Conservation (phyloP, 163 green algal species). For the Chloromonas sp. region DNA sequence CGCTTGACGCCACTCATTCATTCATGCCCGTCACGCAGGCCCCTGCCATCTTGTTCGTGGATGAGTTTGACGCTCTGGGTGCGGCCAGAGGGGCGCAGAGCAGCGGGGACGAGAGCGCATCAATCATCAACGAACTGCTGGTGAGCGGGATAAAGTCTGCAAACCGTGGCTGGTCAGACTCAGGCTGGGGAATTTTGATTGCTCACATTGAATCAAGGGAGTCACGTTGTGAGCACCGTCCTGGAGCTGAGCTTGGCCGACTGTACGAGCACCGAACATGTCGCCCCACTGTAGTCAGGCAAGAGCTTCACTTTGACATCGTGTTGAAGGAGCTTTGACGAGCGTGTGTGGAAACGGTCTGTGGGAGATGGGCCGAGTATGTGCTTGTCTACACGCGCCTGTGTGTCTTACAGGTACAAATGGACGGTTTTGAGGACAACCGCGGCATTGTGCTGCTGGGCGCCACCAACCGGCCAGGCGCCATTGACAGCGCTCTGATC, state of each 20-base stretch:
- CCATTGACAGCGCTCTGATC: constrained; percentile 90
- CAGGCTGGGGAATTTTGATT: too few relatives aligned
- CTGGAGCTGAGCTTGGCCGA: too few relatives aligned
- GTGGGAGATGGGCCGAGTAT: too few relatives aligned
- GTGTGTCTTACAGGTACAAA: constrained; percentile 60
- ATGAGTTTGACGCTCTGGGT: constrained; percentile 95
- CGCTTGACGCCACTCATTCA: neutral
- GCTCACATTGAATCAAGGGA: too few relatives aligned
- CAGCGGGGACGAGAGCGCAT: constrained; percentile 70
- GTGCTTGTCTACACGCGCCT: too few relatives aligned
- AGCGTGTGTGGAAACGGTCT: too few relatives aligned
- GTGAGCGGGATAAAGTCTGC: constrained; percentile 11
- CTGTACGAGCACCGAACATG: too few relatives aligned
- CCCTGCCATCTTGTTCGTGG: constrained; percentile 96
- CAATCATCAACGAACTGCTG: constrained; percentile 85
- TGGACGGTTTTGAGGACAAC: constrained; percentile 99
- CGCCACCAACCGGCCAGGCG: constrained; percentile 90
- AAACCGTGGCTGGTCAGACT: too few relatives aligned
- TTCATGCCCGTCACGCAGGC: constrained; percentile 30
- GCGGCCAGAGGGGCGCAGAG: constrained; percentile 58
- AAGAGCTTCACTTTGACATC: too few relatives aligned
- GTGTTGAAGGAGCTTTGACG: too few relatives aligned
- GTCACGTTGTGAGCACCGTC: too few relatives aligned
- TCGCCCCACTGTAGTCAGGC: too few relatives aligned
- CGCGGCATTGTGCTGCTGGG: constrained; percentile 92